phyloP scores from a whole-genome alignment of 208 protist genomes.

The Vickermania spadyakhi region DNA sequence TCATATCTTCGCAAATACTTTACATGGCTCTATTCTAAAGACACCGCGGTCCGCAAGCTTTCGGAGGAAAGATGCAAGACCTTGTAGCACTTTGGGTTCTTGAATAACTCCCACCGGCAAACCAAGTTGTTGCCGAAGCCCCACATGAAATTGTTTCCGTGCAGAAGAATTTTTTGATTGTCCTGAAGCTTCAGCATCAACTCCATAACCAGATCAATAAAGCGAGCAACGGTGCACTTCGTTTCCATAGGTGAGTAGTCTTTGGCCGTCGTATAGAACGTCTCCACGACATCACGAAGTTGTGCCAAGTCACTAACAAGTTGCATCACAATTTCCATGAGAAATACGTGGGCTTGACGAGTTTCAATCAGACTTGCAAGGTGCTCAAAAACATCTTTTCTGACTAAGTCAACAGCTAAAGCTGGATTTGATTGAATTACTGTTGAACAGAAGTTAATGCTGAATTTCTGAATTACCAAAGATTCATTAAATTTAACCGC shows the following conservation, averaged over 20 bases:
- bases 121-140: slow-evolving; percentile 65
- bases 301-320: slow-evolving; percentile 62
- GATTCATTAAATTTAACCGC: slow-evolving; percentile 40
- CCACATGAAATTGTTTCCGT: slow-evolving; percentile 73
- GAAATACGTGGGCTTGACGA: slow-evolving; percentile 55
- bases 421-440: slow-evolving; percentile 27
- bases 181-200: slow-evolving; percentile 70
- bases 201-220: slow-evolving; percentile 65
- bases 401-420: slow-evolving; percentile 40
- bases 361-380: slow-evolving; percentile 37
- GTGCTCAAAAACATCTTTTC: slow-evolving; percentile 47
- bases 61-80: slow-evolving; percentile 44
- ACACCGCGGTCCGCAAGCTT: neutral
- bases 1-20: no score
- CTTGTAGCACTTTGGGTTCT: slow-evolving; percentile 50
- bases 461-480: slow-evolving; percentile 78
- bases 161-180: slow-evolving; percentile 54
- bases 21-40: neutral
- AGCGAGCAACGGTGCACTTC: slow-evolving; percentile 16
- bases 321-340: slow-evolving; percentile 72
- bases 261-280: slow-evolving; percentile 7
- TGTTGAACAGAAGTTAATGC: slow-evolving; percentile 58
- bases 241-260: slow-evolving; percentile 8
- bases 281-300: slow-evolving; percentile 33
- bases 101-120: slow-evolving; percentile 55